These are phyloP conservation scores for Candida taoyuanica DNA, from an alignment of 805 yeast genomes.

Conservation along the genomic window DNA sequence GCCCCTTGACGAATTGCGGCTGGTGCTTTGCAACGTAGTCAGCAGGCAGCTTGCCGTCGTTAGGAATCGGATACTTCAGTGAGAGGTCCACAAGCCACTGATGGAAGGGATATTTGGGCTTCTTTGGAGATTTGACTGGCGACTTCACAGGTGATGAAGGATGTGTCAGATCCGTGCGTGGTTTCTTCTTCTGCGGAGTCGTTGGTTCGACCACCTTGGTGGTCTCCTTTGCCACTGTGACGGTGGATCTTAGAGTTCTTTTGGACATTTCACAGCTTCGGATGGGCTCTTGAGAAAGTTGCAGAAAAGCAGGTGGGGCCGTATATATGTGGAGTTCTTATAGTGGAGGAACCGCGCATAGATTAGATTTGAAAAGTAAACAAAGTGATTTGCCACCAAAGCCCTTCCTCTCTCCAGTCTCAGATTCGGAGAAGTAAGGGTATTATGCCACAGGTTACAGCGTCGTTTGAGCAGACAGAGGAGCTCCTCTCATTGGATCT, in stretches of 20 bases:
- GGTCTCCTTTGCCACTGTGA: no score
- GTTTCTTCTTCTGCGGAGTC: no score
- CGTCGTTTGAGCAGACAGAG: slow-evolving; percentile 17
- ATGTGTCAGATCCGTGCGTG: no score
- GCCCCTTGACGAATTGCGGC: slow-evolving; percentile 32
- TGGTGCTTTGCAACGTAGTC: slow-evolving; percentile 27
- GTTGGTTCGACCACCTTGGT: no score
- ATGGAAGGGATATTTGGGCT: slow-evolving; percentile 10
- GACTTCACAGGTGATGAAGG: background rate
- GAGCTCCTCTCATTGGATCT: slow-evolving; percentile 46
- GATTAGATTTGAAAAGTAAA: slow-evolving; percentile 6
- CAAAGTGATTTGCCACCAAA: slow-evolving; percentile 1
- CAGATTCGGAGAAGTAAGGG: no score
- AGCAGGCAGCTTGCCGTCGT: slow-evolving; percentile 19
- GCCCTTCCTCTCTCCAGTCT: no score
- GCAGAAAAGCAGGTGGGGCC: no score
- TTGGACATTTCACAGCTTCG: slow-evolving; percentile 6
- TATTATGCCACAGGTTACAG: slow-evolving; percentile 20
- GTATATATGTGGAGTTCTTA: no score
- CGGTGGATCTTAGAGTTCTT: slow-evolving; percentile 5
- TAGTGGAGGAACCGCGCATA: background rate
- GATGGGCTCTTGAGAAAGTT: no score
- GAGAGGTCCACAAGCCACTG: slow-evolving; percentile 12
- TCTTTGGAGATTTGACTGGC: slow-evolving; percentile 1
- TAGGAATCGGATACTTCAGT: slow-evolving; percentile 12